A percentile compares a stretch with the other conserved stretches of the same genome.
Conservation (phyloP, 192 early-diverging fungal species). For the Entomortierella chlamydospora region DNA sequence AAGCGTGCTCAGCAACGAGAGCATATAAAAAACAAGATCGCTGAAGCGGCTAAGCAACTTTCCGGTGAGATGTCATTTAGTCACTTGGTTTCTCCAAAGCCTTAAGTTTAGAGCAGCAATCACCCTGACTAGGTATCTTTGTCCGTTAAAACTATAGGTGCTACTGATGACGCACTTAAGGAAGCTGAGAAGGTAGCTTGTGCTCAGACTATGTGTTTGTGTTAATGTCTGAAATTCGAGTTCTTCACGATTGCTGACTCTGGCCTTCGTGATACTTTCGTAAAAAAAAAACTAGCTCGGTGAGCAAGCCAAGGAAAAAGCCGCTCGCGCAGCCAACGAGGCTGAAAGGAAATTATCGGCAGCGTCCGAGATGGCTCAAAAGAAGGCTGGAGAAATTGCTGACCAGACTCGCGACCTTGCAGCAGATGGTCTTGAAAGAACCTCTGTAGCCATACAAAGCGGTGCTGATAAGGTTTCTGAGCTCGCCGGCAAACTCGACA, state of each 20-base stretch:
- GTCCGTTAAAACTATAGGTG: not conserved
- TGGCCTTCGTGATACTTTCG: too few species aligned
- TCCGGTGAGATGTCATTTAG: conserved; percentile 9
- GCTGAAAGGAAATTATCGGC: conserved; percentile 9
- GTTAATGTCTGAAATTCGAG: too few species aligned
- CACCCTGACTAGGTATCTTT: too few species aligned
- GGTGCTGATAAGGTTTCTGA: conserved; percentile 1
- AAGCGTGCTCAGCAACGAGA: conserved; percentile 30
- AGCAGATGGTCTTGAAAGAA: conserved; percentile 36
- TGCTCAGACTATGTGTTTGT: too few species aligned
- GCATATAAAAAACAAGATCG: conserved; percentile 25
- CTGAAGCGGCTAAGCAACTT: conserved; percentile 15
- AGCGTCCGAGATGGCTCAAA: conserved; percentile 21
- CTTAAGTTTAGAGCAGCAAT: too few species aligned
- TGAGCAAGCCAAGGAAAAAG: conserved; percentile 39
- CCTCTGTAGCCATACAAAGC: conserved; percentile 19
- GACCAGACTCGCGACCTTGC: conserved; percentile 37
- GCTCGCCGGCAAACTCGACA: not conserved
- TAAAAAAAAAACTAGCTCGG: conserved; percentile 21
- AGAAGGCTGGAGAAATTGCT: conserved; percentile 32
- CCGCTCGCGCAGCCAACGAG: conserved; percentile 16
- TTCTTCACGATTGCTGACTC: too few species aligned
- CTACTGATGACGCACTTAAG: conserved; percentile 38
- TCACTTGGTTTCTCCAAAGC: not conserved
- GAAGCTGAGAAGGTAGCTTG: conserved; percentile 45